A percentile compares a stretch with the other conserved stretches of the same genome.
Conservation (phyloP, 2,329 filamentous ascomycete species). For the Onygena corvina region DNA sequence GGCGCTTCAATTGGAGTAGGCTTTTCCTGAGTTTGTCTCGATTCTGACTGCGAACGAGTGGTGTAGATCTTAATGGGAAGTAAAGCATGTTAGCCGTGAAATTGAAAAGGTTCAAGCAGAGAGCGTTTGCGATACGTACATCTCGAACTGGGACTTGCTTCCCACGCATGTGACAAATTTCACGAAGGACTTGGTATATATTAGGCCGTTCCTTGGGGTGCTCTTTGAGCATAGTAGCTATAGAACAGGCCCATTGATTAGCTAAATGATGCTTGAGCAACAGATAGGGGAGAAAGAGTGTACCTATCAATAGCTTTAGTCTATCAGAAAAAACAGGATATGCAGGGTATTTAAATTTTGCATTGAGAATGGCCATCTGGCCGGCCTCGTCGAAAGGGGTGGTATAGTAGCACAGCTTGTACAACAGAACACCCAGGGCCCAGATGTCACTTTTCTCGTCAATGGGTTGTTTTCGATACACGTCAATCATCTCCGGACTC, state of each 20-base stretch:
- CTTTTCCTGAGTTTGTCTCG: conserved; percentile 48
- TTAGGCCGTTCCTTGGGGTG: conserved; percentile 69
- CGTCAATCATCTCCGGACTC: conserved; percentile 97
- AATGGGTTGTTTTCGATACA: conserved; percentile 90
- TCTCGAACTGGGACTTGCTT: conserved; percentile 79
- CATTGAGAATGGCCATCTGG: conserved; percentile 92
- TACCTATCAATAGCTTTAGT: conserved; percentile 81
- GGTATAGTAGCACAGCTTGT: conserved; percentile 98
- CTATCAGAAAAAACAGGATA: conserved; percentile 84
- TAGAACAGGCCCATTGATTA: conserved; percentile 6
- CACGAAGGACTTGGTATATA: conserved; percentile 83
- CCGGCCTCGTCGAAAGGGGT: conserved; percentile 97
- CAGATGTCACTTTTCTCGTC: conserved; percentile 99
- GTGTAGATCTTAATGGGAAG: conserved; percentile 52
- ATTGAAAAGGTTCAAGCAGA: not conserved
- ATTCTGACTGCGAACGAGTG: conserved; percentile 51
- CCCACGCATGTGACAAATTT: conserved; percentile 80
- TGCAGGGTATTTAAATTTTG: conserved; percentile 79
- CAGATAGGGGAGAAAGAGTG: conserved; percentile 19
- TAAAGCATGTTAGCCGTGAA: conserved; percentile 4
- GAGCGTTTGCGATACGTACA: conserved; percentile 43
- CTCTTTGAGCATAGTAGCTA: conserved; percentile 83
- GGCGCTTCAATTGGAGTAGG: conserved; percentile 47
- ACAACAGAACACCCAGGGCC: conserved; percentile 86
- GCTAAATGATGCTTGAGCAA: conserved; percentile 4